Percentiles rank a stretch among this genome's conserved stretches.
These are phyloP conservation scores for Pythium dissotocum DNA, from an alignment of 352 stramenopile species.

Conservation along the genomic window DNA sequence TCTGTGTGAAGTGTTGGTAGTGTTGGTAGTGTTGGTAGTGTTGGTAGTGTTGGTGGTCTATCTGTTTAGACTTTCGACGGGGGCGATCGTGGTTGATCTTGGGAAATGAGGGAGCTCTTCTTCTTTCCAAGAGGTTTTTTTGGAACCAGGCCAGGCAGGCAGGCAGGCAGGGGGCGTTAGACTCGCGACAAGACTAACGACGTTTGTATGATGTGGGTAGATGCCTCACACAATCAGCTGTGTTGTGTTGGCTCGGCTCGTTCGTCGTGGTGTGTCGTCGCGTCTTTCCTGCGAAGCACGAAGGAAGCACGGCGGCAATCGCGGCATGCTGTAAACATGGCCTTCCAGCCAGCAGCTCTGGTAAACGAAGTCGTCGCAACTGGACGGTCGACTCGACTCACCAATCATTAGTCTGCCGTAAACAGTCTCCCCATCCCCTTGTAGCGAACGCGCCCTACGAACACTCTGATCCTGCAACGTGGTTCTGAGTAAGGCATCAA, in stretches of 20 bases:
- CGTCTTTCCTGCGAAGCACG: neutral
- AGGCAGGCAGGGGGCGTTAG: neutral
- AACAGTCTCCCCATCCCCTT: neutral
- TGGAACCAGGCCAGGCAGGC: too few species aligned
- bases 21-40: too few species aligned
- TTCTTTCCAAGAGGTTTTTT: too few species aligned
- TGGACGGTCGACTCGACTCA: constrained; percentile 14
- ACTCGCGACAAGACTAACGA: neutral
- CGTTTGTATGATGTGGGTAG: too few species aligned
- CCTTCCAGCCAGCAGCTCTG: neutral
- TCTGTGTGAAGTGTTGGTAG: neutral
- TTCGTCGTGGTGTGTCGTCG: neutral
- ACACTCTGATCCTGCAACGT: constrained; percentile 3
- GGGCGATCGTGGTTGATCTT: neutral
- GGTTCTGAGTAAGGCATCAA: neutral
- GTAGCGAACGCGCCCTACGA: neutral
- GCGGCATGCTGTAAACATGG: constrained; percentile 10
- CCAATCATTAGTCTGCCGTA: constrained; percentile 15
- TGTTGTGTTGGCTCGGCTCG: too few species aligned
- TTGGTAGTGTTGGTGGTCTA: too few species aligned
- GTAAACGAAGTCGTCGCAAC: neutral
- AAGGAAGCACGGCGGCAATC: too few species aligned
- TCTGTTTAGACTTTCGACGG: too few species aligned
- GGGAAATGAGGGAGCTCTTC: neutral
- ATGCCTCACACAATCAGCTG: neutral